Base-by-base conservation (phyloP, 441 rosid species). In the Gossypium lobatum region DNA sequence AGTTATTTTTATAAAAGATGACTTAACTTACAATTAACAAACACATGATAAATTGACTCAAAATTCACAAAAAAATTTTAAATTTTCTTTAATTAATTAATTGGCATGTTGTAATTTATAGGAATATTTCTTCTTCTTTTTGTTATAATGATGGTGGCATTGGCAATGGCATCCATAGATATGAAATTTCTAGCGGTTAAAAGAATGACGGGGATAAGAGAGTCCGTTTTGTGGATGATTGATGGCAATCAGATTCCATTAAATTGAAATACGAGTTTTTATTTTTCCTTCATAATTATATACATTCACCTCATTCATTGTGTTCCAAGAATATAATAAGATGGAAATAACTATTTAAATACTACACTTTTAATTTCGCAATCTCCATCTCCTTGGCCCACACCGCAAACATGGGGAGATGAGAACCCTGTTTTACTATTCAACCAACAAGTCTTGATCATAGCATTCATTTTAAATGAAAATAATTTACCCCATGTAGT, bases 401-500 rank as follows among this genome's bases (percentile, higher is more conserved):
- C 48, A 70, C 64, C 61, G 73, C 9, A 66, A 60, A 61, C 57
- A 71, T 64, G 7, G 68, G 26, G 72, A 75, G 42, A 13, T 68
- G 75, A 60, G 31, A 81, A 66, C 9, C 70, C 59, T 34, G 3
- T 28, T 73, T 55, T 52, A 53, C 63, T 53, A 65, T 59, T 26
- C 58, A 14, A 59, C 71, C 37, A 66, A 55, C 73, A 79, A 79
- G 82, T 81, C 82, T 85, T 79, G 88, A 64, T 85, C 78, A 66
- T 59, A 50, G 81, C 71, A 10, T 54, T 6, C 11, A 82, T 75
- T 66, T 46, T 70, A 1, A 37, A 59, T 60, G 50, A 18, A 71
- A 77, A 17, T 52, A 48, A 55, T 11, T 14, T 66, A 21, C 57
- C 34, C 50, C 11, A 45, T 21, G 8, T 21, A 21, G 14, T 45